Percentiles rank a stretch among this genome's conserved stretches.
phyloP scores from a whole-genome alignment of 73 alveolate genomes.

The Strombidium stylifer region DNA sequence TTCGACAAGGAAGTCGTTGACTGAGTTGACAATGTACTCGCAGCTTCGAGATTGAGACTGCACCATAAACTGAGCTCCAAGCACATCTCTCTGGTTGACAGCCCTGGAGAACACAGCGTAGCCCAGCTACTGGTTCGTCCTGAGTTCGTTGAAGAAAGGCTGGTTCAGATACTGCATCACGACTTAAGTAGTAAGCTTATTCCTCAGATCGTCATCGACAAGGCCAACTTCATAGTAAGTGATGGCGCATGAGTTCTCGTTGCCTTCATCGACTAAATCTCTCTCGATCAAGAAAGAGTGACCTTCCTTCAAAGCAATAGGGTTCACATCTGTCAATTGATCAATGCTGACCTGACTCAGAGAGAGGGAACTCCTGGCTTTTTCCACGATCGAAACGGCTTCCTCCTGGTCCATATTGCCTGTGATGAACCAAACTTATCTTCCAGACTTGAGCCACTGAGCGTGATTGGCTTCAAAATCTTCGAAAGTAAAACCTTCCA shows the following conservation, averaged over 20 bases:
- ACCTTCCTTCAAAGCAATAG: neutral
- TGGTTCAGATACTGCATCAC: conserved; percentile 25
- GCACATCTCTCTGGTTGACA: conserved; percentile 8
- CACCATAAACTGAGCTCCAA: conserved; percentile 18
- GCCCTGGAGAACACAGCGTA: conserved; percentile 22
- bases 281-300: neutral
- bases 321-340: neutral
- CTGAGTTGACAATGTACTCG: neutral
- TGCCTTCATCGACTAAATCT: neutral
- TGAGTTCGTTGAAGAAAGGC: conserved; percentile 42
- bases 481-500: conserved; percentile 33
- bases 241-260: conserved; percentile 1
- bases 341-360: neutral
- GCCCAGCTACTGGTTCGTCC: conserved; percentile 59
- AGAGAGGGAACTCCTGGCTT: neutral
- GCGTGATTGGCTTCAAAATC: conserved; percentile 1
- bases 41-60: conserved; percentile 25
- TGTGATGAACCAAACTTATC: neutral
- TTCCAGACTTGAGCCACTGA: conserved; percentile 44
- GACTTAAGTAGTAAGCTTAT: conserved; percentile 16
- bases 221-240: neutral
- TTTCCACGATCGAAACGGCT: conserved; percentile 1
- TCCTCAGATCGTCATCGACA: neutral
- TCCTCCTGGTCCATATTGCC: conserved; percentile 8
- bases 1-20: conserved; percentile 7